Evolutionary conservation across 371 early-diverging fungal species (phyloP).

Genomic region (Apophysomyces variabilis): DNA sequence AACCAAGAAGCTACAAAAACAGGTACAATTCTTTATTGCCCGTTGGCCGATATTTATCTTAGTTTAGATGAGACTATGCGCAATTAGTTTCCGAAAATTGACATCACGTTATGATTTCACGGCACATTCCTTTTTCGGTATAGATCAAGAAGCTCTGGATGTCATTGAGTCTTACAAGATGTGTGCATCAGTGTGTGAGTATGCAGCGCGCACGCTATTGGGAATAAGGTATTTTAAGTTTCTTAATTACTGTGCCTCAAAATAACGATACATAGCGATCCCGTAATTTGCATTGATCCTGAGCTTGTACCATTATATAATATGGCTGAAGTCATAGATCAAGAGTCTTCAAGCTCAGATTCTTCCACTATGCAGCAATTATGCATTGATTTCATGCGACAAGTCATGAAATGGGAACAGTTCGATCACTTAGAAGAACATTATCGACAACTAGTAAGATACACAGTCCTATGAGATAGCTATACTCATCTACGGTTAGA

Average conservation of each 20-base stretch:
- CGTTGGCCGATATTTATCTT: not conserved
- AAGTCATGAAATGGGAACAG: conserved; percentile 29
- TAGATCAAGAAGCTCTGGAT: conserved; percentile 25
- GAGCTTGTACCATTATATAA: conserved; percentile 34
- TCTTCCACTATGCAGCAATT: conserved; percentile 9
- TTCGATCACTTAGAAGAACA: conserved; percentile 18
- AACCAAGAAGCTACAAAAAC: not conserved
- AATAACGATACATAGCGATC: not conserved
- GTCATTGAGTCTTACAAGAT: conserved; percentile 34
- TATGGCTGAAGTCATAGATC: conserved; percentile 5
- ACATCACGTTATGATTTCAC: conserved; percentile 40
- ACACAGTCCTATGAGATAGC: not conserved
- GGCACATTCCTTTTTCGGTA: conserved; percentile 29
- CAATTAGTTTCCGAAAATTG: conserved; percentile 26
- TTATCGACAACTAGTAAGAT: conserved; percentile 18
- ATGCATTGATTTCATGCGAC: conserved; percentile 25
- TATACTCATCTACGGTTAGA: conserved; percentile 11
- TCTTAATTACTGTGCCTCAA: not conserved
- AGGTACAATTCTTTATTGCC: not conserved
- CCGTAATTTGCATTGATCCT: conserved; percentile 39
- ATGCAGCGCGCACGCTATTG: conserved; percentile 31
- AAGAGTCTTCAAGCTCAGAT: not conserved
- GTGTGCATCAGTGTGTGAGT: conserved; percentile 38
- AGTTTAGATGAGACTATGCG: conserved; percentile 16
- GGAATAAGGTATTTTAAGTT: conserved; percentile 17